phyloP scores from a whole-genome alignment of 2,329 filamentous ascomycete species.

The Neodidymelliopsis sp. region DNA sequence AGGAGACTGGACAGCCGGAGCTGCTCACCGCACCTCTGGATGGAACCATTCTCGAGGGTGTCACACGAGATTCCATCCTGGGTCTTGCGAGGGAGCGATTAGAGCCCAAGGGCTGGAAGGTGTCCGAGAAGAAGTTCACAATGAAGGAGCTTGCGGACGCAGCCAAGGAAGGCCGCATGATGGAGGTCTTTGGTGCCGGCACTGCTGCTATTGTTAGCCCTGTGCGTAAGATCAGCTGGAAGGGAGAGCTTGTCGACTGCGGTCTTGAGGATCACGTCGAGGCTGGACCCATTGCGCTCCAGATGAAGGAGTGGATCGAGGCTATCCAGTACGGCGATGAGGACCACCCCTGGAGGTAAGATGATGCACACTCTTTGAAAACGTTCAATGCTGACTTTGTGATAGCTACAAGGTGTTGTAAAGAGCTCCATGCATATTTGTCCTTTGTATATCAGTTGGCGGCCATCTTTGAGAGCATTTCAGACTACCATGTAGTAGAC shows the following conservation, averaged over 20 bases:
- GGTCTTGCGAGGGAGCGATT: conserved; percentile 83
- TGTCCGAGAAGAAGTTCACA: conserved; percentile 88
- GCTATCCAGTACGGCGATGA: conserved; percentile 92
- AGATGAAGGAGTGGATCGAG: conserved; percentile 98
- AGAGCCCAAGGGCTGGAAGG: conserved; percentile 83
- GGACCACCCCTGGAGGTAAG: conserved; percentile 83
- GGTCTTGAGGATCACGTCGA: conserved; percentile 82
- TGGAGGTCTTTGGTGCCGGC: conserved; percentile 93
- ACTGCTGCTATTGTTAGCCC: conserved; percentile 95
- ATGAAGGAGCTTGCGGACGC: conserved; percentile 88
- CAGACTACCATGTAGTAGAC: conserved; percentile 4
- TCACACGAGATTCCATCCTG: conserved; percentile 92
- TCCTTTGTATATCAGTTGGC: neutral
- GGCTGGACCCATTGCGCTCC: conserved; percentile 82
- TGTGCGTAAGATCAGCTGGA: conserved; percentile 88
- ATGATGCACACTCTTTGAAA: conserved; percentile 1
- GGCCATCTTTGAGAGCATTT: conserved; percentile 1
- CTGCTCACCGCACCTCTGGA: conserved; percentile 94
- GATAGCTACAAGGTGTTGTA: conserved; percentile 39
- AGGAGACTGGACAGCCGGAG: conserved; percentile 88
- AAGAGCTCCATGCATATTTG: neutral
- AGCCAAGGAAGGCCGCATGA: conserved; percentile 79
- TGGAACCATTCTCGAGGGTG: conserved; percentile 94
- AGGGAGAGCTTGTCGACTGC: conserved; percentile 80
- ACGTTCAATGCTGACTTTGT: conserved; percentile 26